phyloP scores from a whole-genome alignment of 495 filamentous ascomycete genomes.

The Jackrogersella minutella region DNA sequence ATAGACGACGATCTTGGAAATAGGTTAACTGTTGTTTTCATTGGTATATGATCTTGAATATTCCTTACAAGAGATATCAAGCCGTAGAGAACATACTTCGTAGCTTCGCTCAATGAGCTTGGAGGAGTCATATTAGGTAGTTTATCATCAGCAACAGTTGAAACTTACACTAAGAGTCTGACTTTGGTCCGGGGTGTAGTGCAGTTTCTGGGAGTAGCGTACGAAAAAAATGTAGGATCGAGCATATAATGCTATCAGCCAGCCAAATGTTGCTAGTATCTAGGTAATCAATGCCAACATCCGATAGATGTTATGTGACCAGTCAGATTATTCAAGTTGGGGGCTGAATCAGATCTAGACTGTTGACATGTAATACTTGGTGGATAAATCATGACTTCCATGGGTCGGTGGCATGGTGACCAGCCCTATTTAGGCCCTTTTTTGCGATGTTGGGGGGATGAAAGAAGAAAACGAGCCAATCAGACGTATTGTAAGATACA shows the following conservation, averaged over 20 bases:
- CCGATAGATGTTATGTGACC: background rate
- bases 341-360: background rate
- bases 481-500: background rate
- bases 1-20: background rate
- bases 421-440: background rate
- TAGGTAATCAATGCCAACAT: background rate
- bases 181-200: background rate
- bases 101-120: background rate
- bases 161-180: background rate
- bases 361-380: background rate
- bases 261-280: background rate
- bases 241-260: background rate
- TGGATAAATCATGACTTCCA: no score
- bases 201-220: background rate
- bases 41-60: background rate
- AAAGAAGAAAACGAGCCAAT: background rate
- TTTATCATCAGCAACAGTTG: background rate
- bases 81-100: background rate
- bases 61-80: conserved; percentile 2
- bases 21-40: background rate
- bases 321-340: background rate
- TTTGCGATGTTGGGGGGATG: background rate
- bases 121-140: background rate
- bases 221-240: background rate
- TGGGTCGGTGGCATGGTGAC: background rate